phyloP scores from a whole-genome alignment of 169 alveolate species.

The Miamiensis avidus region DNA sequence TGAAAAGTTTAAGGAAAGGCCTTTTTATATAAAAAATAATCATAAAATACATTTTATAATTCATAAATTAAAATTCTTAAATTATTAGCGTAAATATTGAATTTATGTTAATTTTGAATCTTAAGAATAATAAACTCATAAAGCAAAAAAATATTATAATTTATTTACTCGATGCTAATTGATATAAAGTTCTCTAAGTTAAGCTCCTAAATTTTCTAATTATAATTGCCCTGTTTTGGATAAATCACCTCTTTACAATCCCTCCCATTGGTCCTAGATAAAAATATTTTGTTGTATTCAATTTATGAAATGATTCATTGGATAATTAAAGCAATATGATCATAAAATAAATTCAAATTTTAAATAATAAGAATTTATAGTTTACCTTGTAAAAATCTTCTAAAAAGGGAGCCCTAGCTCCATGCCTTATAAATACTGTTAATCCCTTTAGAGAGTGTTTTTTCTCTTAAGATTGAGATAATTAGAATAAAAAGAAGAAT shows the following conservation, averaged over 20 bases:
- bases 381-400: background rate
- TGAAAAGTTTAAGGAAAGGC: constrained; percentile 6
- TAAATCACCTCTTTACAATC: background rate
- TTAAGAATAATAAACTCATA: too few species aligned
- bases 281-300: too few species aligned
- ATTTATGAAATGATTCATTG: too few species aligned
- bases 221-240: background rate
- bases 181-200: background rate
- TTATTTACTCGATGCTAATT: background rate
- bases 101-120: too few species aligned
- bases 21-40: background rate
- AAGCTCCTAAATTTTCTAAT: background rate
- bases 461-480: background rate
- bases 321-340: too few species aligned
- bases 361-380: too few species aligned
- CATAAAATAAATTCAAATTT: too few species aligned
- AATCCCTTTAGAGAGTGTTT: background rate
- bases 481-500: too few species aligned
- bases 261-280: background rate
- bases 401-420: background rate
- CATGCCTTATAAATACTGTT: background rate
- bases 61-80: too few species aligned
- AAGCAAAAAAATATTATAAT: too few species aligned
- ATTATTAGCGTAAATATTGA: too few species aligned
- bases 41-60: background rate